Base-by-base conservation (phyloP, 352 stramenopile genomes). In the Globisporangium orthogonon region DNA sequence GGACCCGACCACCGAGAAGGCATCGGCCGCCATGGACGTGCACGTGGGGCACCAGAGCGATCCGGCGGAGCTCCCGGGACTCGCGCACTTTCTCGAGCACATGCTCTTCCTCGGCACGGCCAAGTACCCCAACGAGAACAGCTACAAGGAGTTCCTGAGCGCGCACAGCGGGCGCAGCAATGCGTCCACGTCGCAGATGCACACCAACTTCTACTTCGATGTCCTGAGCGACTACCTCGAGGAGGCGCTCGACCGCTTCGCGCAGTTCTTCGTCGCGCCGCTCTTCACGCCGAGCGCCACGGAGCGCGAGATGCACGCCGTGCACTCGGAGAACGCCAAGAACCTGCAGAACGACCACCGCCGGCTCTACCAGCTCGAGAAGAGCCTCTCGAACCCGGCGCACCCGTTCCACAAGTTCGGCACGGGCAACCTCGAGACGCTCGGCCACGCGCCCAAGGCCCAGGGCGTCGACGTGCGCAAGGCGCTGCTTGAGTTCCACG, bases 191-290 rank as follows among this genome's bases (percentile, higher is more conserved):
- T 96, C 93, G 58, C 83, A 79, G 59, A 96, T 98, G 72, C 84
- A 97, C 71, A 99, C 97, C 13, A 97, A 97, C 57, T 99, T 97
- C 69, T 98, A 98, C 76, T 98, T 99, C 70, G 90, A 98, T 61
- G 84, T 98, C 51, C 73, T 90, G 29, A 85, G 78, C 33, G 74
- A 83, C 6, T 75, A 89, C 28, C 66, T 92, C 31, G 57, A 79
- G 48, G 91, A 89, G 30, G 91, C 87, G 29, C 66, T 99, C n/a
- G 95, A 98, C 71, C 85, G 96, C 29, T 98, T 99, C 58, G 78
- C 96, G 37, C 92, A 98, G 79, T 99, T 99, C 63, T 99, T 99
- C 73, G 93, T 98, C 35, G 67, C 87, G n/a, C 97, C 97, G 30
- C 66, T 96, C 1, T 98, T 99, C 66, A 96, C 87, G 29, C 55